Evolutionary conservation across 31 red algal species (phyloP).

Genomic region (Bonnemaisonia californica): DNA sequence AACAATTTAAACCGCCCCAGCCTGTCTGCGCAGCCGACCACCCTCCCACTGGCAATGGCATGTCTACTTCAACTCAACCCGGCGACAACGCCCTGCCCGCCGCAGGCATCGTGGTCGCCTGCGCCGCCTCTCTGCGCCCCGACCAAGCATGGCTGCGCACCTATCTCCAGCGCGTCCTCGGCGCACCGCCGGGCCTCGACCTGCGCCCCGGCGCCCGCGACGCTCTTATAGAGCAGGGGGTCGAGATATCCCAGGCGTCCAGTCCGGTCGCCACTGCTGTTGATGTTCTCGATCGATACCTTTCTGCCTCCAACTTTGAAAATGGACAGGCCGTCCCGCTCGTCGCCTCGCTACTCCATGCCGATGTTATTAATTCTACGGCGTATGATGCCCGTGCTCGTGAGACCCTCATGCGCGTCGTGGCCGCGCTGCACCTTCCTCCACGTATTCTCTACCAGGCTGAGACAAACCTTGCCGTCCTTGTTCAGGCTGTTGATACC

Average conservation of each 20-base stretch:
- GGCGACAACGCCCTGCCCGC: slow-evolving; percentile 41
- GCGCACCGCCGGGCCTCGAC: slow-evolving; percentile 19
- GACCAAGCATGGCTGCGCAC: slow-evolving; percentile 48
- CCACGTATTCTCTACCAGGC: slow-evolving; percentile 57
- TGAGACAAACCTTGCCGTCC: slow-evolving; percentile 42
- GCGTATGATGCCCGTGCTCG: slow-evolving; percentile 61
- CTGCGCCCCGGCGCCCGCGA: slow-evolving; percentile 40
- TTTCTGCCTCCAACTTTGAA: slow-evolving; percentile 48
- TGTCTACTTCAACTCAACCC: background rate
- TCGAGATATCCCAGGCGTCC: slow-evolving; percentile 39
- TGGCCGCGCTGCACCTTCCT: slow-evolving; percentile 38
- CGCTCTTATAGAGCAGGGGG: slow-evolving; percentile 46
- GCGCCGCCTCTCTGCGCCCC: slow-evolving; percentile 46
- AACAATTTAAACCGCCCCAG: too few species aligned
- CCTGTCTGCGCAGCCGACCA: too few species aligned
- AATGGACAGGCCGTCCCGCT: slow-evolving; percentile 30
- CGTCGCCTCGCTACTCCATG: slow-evolving; percentile 34
- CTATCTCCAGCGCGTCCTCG: slow-evolving; percentile 39
- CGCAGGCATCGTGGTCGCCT: slow-evolving; percentile 48
- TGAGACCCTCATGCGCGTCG: slow-evolving; percentile 41
- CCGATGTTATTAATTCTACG: slow-evolving; percentile 52
- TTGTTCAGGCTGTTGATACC: slow-evolving; percentile 19
- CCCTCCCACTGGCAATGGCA: background rate
- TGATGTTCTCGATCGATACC: slow-evolving; percentile 46
- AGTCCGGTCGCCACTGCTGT: slow-evolving; percentile 9